These are phyloP conservation scores for Phytopythium cucurbitacearum DNA, from an alignment of 352 stramenopile genomes.

Conservation along the genomic window DNA sequence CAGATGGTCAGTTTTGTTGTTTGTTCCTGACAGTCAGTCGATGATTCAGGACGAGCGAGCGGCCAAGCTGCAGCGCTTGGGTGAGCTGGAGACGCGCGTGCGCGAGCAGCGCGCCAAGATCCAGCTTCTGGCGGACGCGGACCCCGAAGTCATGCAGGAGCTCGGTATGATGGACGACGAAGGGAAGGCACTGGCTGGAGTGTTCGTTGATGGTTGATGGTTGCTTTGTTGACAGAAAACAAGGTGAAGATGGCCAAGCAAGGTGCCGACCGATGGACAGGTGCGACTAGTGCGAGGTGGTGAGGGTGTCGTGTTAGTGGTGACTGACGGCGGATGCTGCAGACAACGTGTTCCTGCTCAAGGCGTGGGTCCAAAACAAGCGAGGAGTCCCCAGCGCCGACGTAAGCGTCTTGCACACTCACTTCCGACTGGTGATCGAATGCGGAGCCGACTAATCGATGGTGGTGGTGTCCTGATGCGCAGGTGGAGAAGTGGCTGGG, in stretches of 20 bases:
- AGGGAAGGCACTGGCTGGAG: background rate
- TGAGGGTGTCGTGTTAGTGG: background rate
- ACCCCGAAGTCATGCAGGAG: slow-evolving; percentile 59
- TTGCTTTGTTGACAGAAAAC: slow-evolving; percentile 16
- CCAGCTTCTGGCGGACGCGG: slow-evolving; percentile 68
- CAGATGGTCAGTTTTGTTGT: background rate
- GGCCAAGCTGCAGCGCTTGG: slow-evolving; percentile 50
- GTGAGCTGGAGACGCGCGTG: slow-evolving; percentile 45
- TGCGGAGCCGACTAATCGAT: background rate
- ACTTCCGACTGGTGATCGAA: no score
- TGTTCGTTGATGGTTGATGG: background rate
- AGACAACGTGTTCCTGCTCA: slow-evolving; percentile 84
- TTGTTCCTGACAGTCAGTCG: background rate
- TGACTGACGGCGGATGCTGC: background rate
- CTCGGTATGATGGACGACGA: slow-evolving; percentile 23
- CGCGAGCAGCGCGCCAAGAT: slow-evolving; percentile 46
- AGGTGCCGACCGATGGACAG: slow-evolving; percentile 73
- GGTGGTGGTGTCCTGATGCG: background rate
- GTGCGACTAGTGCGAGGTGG: slow-evolving; percentile 13
- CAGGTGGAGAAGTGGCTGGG: slow-evolving; percentile 85
- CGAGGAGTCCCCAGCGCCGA: slow-evolving; percentile 56
- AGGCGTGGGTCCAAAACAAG: slow-evolving; percentile 80
- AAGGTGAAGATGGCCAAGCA: slow-evolving; percentile 67
- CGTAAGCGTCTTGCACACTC: slow-evolving; percentile 15
- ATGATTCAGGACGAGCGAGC: slow-evolving; percentile 51